Evolutionary conservation across 1,284 basidiomycete species (phyloP), one percentile per base, ranked within the genome.

Genomic region (Acaromyces ingoldii): DNA sequence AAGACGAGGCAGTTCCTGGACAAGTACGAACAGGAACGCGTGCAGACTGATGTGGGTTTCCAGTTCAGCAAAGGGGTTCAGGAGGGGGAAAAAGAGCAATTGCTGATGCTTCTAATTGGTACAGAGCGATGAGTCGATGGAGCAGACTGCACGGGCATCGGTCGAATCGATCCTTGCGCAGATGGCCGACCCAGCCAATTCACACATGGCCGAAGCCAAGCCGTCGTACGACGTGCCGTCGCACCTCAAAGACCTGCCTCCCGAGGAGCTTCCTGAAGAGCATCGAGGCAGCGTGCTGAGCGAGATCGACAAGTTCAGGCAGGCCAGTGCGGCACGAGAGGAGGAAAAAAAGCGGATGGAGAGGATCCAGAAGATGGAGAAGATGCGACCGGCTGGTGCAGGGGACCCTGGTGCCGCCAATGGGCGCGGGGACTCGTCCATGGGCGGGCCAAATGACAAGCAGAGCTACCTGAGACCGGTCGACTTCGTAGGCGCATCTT

Each of bases 231-330:
- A 89, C 58, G 89, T 96, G 29, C 91, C 92, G 9, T 89, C 89
- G 5, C 92, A 96, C 77, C 81, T 97, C 22, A 89, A 92, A 76
- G 91, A 96, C 76, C 80, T 97, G 30, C 87, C 92, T 71, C 89
- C 92, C 78, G 88, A 89, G 46, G 91, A 96, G 71, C 81, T 97
- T 25, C 91, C 91, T n/a, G 91, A 93, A 77, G 88, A 88, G 1
- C 90, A 92, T 76, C 86, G 91, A 21, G 90, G 88, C 1, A 85
- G 89, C 28, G 91, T 97, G 51, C 86, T 96, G 54, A 89, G 86
- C 30, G 91, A 96, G 74, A 97, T 97, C 57, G 90, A 91, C 0
- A 86, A 91, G 66, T 96, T 75, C 51, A 57, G 72, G 1, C 63
- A 67, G 29, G 59, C 62, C 0, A 67, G 67, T 7, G 68, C 70